phyloP scores from a whole-genome alignment of 148 eudicot genomes.

The Rhododendron vialii region DNA sequence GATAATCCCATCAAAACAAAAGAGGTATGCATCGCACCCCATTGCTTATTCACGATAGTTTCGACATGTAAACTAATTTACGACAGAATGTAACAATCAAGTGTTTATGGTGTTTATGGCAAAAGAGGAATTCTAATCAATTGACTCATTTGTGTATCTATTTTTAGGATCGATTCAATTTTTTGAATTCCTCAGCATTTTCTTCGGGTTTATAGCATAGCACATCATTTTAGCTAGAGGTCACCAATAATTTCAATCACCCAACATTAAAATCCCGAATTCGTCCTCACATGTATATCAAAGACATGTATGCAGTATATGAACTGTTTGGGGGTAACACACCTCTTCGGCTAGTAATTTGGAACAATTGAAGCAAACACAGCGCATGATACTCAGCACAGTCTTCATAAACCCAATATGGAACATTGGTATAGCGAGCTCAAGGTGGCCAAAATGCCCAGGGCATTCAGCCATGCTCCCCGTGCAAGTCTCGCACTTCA shows the following conservation, averaged over 20 bases:
- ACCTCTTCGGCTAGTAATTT: conserved; percentile 91
- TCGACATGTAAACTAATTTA: background rate
- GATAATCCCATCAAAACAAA: background rate
- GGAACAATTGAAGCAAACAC: conserved; percentile 95
- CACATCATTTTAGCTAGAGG: background rate
- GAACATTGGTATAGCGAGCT: conserved; percentile 96
- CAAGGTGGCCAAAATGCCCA: conserved; percentile 97
- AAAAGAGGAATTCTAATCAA: background rate
- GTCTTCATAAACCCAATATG: conserved; percentile 92
- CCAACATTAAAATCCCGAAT: background rate
- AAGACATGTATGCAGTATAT: background rate
- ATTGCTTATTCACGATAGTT: background rate
- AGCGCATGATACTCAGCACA: conserved; percentile 77
- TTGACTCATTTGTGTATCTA: background rate
- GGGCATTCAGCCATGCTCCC: conserved; percentile 98
- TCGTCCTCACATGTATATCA: background rate
- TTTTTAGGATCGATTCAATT: no score
- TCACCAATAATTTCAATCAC: background rate
- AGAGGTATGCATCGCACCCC: background rate
- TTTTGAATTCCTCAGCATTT: background rate
- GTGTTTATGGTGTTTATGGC: background rate
- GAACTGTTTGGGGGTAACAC: background rate
- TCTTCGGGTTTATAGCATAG: background rate
- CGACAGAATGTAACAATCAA: background rate
- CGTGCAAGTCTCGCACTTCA: conserved; percentile 94